Evolutionary conservation across 805 yeast species (phyloP).

Genomic region (Lipomyces anomalus): DNA sequence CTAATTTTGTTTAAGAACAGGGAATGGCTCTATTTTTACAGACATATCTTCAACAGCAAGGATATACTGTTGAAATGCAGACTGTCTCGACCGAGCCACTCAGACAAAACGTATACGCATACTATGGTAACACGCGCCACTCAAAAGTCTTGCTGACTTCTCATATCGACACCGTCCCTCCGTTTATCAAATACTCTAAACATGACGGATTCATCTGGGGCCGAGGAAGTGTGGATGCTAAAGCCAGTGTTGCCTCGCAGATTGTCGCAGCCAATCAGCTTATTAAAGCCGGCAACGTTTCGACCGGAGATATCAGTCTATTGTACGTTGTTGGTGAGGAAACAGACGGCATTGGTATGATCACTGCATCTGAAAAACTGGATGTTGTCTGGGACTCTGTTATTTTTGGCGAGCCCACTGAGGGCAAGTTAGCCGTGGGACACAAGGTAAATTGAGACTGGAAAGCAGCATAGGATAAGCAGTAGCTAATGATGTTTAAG

Average conservation of each 20-base stretch:
- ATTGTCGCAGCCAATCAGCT: constrained; percentile 50
- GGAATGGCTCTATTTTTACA: constrained; percentile 39
- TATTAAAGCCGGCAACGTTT: constrained; percentile 34
- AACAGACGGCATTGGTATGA: constrained; percentile 61
- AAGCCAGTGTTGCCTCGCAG: constrained; percentile 62
- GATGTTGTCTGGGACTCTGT: constrained; percentile 50
- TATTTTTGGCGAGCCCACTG: constrained; percentile 74
- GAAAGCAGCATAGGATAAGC: constrained; percentile 47
- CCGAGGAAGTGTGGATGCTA: constrained; percentile 68
- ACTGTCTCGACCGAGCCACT: constrained; percentile 31
- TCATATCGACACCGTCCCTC: constrained; percentile 71
- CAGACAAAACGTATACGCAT: constrained; percentile 55
- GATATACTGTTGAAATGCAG: constrained; percentile 49
- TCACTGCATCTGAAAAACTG: constrained; percentile 37
- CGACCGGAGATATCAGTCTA: constrained; percentile 54
- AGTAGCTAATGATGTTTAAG: constrained; percentile 42
- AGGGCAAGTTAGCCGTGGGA: constrained; percentile 59
- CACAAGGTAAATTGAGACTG: constrained; percentile 56
- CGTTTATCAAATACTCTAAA: constrained; percentile 47
- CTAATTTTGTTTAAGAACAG: constrained; percentile 26
- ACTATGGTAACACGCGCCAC: constrained; percentile 41
- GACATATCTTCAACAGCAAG: constrained; percentile 38
- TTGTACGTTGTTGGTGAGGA: constrained; percentile 71
- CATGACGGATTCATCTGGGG: constrained; percentile 51
- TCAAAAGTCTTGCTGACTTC: constrained; percentile 52